Conservation (phyloP, 2,329 filamentous ascomycete genomes). For the Pseudogymnoascus sp. region DNA sequence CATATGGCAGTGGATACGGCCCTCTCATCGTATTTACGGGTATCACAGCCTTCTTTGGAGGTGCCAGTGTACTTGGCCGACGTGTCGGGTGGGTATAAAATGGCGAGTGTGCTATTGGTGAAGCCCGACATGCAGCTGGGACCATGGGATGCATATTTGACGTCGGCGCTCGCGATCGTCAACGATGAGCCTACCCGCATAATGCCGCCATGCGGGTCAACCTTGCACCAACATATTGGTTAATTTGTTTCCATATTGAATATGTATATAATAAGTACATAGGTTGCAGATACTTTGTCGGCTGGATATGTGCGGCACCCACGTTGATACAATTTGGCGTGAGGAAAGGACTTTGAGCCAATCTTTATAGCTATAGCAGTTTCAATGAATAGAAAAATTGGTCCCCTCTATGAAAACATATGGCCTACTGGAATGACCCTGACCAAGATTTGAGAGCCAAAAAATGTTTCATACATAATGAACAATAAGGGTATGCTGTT, state of each 20-base stretch:
- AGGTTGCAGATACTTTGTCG: conserved; percentile 4
- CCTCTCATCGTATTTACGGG: conserved; percentile 23
- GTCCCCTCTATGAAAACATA: neutral
- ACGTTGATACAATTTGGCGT: neutral
- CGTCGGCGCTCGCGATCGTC: conserved; percentile 1
- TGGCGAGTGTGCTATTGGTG: neutral
- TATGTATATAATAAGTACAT: neutral
- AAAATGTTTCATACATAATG: neutral
- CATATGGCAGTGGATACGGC: conserved; percentile 22
- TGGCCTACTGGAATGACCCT: neutral
- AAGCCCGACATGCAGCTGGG: neutral
- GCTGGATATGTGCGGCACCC: neutral
- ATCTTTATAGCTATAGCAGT: neutral
- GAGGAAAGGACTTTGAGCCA: neutral
- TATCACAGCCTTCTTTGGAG: conserved; percentile 21
- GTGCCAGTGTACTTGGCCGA: conserved; percentile 37
- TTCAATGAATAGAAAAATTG: neutral
- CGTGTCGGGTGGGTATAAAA: conserved; percentile 22
- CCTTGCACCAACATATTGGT: neutral
- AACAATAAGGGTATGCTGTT: neutral
- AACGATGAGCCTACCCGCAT: neutral
- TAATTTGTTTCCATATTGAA: neutral
- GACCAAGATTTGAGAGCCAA: neutral
- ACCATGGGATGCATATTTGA: conserved; percentile 1
- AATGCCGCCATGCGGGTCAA: neutral